Evolutionary conservation across 2,329 filamentous ascomycete species (phyloP).

Genomic region (Penicillium sp.): DNA sequence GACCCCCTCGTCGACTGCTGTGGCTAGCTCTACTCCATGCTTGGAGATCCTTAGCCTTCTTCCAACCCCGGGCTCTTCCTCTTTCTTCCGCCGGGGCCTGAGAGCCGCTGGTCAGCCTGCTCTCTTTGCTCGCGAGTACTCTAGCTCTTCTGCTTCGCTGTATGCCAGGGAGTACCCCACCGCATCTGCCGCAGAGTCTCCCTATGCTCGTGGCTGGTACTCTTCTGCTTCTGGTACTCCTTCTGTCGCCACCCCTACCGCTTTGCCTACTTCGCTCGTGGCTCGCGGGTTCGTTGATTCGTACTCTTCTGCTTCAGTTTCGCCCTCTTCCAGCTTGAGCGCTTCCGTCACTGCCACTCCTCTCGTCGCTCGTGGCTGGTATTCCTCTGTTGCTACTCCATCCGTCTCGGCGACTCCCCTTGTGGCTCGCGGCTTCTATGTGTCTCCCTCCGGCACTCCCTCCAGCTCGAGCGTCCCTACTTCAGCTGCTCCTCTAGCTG

Average conservation of each 20-base stretch:
- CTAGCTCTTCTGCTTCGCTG: conserved; percentile 1
- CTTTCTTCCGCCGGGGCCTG: conserved; percentile 21
- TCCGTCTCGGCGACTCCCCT: neutral
- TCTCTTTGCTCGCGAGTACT: conserved; percentile 8
- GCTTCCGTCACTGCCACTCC: conserved; percentile 1
- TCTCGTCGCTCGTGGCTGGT: neutral
- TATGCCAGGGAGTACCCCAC: neutral
- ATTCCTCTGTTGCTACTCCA: neutral
- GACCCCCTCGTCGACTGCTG: conserved; percentile 5
- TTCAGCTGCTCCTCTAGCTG: conserved; percentile 8
- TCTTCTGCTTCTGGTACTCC: conserved; percentile 1
- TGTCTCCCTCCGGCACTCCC: neutral
- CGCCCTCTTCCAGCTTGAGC: neutral
- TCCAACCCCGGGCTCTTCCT: neutral
- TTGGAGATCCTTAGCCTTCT: neutral
- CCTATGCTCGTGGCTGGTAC: conserved; percentile 10
- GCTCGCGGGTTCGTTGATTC: conserved; percentile 11
- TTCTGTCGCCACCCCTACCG: neutral
- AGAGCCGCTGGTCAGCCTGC: conserved; percentile 18
- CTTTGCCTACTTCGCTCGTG: conserved; percentile 7
- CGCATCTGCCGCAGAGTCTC: neutral
- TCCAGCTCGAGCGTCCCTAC: neutral
- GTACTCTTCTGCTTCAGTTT: neutral
- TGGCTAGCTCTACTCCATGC: conserved; percentile 12
- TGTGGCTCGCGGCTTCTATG: neutral